Percentiles rank a stretch among this genome's conserved stretches.
Evolutionary conservation across 2,329 filamentous ascomycete genomes (phyloP).

Genomic region (Bipolaris sorokiniana): DNA sequence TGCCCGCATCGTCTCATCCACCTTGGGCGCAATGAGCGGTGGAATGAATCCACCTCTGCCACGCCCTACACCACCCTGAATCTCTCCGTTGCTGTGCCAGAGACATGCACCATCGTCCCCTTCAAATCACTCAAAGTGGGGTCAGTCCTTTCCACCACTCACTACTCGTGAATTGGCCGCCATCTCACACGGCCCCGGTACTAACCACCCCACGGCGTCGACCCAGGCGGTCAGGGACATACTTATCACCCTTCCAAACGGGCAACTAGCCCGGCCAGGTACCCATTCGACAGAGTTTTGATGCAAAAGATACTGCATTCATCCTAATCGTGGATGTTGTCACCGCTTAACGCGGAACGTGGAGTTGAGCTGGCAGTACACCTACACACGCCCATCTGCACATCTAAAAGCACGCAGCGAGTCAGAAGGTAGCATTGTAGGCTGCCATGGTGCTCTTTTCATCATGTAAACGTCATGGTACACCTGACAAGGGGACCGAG

Average conservation of each 20-base stretch:
- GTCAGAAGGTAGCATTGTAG: background rate
- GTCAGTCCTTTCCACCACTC: constrained; percentile 10
- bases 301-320: constrained; percentile 1
- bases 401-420: constrained; percentile 3
- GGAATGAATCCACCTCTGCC: constrained; percentile 24
- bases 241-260: constrained; percentile 9
- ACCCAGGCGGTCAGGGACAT: constrained; percentile 10
- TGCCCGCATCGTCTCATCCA: constrained; percentile 21
- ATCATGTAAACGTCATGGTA: constrained; percentile 5
- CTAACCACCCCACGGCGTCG: background rate
- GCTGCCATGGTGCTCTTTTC: background rate
- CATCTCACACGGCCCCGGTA: background rate
- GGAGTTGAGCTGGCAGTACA: background rate
- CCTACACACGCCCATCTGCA: background rate
- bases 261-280: constrained; percentile 10
- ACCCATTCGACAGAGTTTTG: constrained; percentile 1
- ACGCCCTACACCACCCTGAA: constrained; percentile 14
- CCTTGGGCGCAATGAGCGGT: constrained; percentile 23
- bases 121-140: too few species aligned
- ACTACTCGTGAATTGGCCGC: background rate
- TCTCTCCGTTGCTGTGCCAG: constrained; percentile 1
- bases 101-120: background rate
- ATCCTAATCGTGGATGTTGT: background rate
- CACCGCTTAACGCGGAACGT: constrained; percentile 9
- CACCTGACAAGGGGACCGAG: background rate